phyloP scores from a whole-genome alignment of 495 filamentous ascomycete species.

The Tricharina praecox region DNA sequence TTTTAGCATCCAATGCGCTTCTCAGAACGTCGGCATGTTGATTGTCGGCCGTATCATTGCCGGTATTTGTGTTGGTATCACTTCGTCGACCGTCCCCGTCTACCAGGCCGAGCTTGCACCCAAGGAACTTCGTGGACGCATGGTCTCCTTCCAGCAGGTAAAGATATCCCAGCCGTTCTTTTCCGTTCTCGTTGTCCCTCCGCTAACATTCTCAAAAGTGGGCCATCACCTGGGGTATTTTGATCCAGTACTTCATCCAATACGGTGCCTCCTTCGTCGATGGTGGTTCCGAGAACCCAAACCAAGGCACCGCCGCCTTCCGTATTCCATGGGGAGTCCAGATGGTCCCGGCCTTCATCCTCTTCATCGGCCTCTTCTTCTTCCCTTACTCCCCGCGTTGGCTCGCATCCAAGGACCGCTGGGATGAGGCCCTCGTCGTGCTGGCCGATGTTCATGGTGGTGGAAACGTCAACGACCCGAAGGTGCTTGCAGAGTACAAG shows the following conservation, averaged over 20 bases:
- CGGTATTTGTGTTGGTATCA: conserved; percentile 59
- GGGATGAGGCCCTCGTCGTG: conserved; percentile 45
- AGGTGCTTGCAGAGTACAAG: conserved; percentile 46
- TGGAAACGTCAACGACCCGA: conserved; percentile 42
- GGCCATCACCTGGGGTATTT: conserved; percentile 51
- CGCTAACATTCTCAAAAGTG: conserved; percentile 41
- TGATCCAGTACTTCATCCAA: conserved; percentile 53
- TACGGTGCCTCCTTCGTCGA: conserved; percentile 48
- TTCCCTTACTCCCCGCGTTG: conserved; percentile 59
- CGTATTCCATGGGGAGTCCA: conserved; percentile 63
- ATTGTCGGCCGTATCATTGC: conserved; percentile 52
- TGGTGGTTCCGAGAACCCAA: conserved; percentile 40
- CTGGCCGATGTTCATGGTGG: conserved; percentile 50
- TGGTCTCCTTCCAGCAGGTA: conserved; percentile 38
- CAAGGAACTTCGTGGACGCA: conserved; percentile 58
- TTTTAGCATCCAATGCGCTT: conserved; percentile 39
- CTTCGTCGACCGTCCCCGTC: conserved; percentile 57
- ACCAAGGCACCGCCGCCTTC: conserved; percentile 43
- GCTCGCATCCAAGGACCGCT: conserved; percentile 57
- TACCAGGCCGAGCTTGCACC: conserved; percentile 67
- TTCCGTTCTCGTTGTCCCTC: background rate
- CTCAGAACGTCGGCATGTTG: conserved; percentile 45
- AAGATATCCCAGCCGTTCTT: no score
- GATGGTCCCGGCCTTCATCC: conserved; percentile 48
- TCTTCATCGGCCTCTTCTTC: conserved; percentile 51